Evolutionary conservation across 306 rosid genomes (phyloP), one percentile per base, ranked within the genome.

Genomic region (Mucuna pruriens): DNA sequence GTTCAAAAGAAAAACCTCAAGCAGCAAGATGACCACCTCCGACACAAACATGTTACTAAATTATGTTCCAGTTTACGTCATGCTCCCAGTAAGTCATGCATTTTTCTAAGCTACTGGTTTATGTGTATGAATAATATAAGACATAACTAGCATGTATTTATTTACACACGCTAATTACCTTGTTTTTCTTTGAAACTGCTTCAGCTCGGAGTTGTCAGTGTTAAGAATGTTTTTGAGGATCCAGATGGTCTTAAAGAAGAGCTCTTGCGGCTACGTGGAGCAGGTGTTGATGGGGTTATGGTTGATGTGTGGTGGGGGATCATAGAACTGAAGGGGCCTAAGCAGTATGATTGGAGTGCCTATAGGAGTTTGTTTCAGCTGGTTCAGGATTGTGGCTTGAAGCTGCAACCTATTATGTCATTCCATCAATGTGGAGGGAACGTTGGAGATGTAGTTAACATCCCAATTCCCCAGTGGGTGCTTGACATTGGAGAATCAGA

Each of bases 301-400:
- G 82, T 88, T 26, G 97, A 94, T 87, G 97, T 91, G n/a, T 94
- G 98, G 97, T 94, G 97, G 97, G 97, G 97, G 77, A 90, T 94
- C 68, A 82, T 86, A 76, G 97, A 92, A 79, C 84, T 67, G 23
- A 83, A 86, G 39, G 95, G 90, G 46, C 95, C 98, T 38, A 89
- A 90, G 83, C 79, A 87, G 49, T 89, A 92, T 48, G 88, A 92
- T 7, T 92, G 97, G 97, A 77, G 62, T 71, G 94, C 92, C 42
- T 91, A 94, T 9, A 85, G 90, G 78, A 89, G 88, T 74, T 78
- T 92, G 90, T 91, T 92, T 83, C 80, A 92, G 36, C 67, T 90
- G 23, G 85, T 91, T 75, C 90, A 86, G 65, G 89, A 85, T 26
- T 83, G 80, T 75, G 95, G 90, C 57, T 52, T 94, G 89, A 92